Percentiles rank a stretch among this genome's conserved stretches.
phyloP scores from a whole-genome alignment of 1,284 basidiomycete species.

The Apiotrichum montevideense region DNA sequence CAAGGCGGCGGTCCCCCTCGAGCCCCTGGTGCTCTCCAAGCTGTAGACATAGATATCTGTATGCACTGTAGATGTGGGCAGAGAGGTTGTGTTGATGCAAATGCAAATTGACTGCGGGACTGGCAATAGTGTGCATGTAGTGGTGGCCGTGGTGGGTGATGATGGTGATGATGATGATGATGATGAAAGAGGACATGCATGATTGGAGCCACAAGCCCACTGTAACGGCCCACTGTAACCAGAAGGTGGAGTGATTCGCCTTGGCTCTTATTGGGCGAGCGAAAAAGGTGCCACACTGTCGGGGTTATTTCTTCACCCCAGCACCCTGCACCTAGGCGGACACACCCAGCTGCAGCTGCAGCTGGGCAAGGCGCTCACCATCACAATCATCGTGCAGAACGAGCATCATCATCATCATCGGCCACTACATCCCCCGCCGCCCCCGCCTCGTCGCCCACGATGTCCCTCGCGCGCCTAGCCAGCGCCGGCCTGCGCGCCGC shows the following conservation, averaged over 20 bases:
- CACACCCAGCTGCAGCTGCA: no score
- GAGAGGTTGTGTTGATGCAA: neutral
- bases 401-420: neutral
- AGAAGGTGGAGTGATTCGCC: neutral
- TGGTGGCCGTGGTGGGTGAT: no score
- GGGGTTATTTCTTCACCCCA: neutral
- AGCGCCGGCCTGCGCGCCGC: slow-evolving; percentile 4
- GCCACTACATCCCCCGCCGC: no score
- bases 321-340: no score
- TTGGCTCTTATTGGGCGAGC: neutral
- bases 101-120: no score
- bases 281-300: neutral
- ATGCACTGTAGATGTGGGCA: neutral
- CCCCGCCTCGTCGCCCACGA: no score
- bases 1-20: slow-evolving; percentile 49
- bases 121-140: no score
- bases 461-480: slow-evolving; percentile 20
- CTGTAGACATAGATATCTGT: slow-evolving; percentile 9
- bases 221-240: neutral
- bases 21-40: slow-evolving; percentile 35
- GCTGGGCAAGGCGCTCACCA: neutral
- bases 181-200: no score
- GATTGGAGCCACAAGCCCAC: no score
- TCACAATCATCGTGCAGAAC: neutral
- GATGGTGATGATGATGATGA: no score